phyloP scores from a whole-genome alignment of 108 stramenopile genomes.

The Nannochloropsis granulata region DNA sequence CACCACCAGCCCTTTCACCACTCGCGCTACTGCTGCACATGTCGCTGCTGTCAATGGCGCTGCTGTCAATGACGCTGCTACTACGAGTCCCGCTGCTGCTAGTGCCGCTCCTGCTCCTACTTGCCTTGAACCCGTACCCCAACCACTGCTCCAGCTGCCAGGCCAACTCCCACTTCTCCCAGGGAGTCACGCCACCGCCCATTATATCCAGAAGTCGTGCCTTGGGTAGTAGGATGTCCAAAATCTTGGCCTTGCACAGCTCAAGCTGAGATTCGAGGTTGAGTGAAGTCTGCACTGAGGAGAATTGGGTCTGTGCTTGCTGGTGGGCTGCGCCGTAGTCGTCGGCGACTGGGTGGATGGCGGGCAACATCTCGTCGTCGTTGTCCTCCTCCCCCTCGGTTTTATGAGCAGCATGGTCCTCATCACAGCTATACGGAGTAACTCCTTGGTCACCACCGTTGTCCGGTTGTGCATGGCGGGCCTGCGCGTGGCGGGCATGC shows the following conservation, averaged over 20 bases:
- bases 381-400: background rate
- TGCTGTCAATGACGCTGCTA: background rate
- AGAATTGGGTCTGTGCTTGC: too few relatives aligned
- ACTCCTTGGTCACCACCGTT: too few relatives aligned
- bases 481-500: too few relatives aligned
- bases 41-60: background rate
- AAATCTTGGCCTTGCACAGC: background rate
- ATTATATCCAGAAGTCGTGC: background rate
- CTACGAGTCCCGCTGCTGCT: background rate
- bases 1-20: background rate
- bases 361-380: background rate
- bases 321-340: too few relatives aligned
- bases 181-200: background rate
- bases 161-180: background rate
- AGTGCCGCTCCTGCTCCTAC: background rate
- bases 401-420: too few relatives aligned
- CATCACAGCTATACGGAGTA: too few relatives aligned
- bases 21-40: background rate
- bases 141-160: background rate
- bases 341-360: background rate
- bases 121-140: background rate
- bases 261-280: background rate
- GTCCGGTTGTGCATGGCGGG: too few relatives aligned
- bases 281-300: too few relatives aligned
- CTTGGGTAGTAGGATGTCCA: background rate